These are phyloP conservation scores for Exobasidium cylindrosporum DNA, from an alignment of 1,284 basidiomycete species.

Conservation along the genomic window DNA sequence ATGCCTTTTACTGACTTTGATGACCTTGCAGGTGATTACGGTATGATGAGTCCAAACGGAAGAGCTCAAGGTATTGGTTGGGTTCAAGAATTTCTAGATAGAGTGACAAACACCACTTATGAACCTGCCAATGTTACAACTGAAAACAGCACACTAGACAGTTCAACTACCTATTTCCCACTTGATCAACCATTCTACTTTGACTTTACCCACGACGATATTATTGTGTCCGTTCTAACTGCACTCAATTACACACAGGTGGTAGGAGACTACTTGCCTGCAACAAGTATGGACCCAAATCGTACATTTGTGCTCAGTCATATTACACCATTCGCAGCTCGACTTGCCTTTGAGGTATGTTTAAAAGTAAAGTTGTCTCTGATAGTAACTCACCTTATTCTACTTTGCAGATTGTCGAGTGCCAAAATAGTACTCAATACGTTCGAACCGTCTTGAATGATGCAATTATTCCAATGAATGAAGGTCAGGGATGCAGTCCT, in stretches of 20 bases:
- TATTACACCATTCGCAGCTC: conserved; percentile 40
- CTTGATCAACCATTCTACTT: conserved; percentile 45
- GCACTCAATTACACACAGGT: conserved; percentile 48
- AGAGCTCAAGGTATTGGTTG: conserved; percentile 80
- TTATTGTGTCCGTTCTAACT: conserved; percentile 40
- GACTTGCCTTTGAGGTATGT: conserved; percentile 33
- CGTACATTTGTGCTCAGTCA: conserved; percentile 29
- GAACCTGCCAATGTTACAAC: conserved; percentile 28
- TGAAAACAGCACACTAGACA: conserved; percentile 45
- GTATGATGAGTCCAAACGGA: conserved; percentile 73
- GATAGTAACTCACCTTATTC: neutral
- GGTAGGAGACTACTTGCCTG: conserved; percentile 26
- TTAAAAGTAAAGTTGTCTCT: conserved; percentile 23
- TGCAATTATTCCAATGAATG: conserved; percentile 67
- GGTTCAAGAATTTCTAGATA: conserved; percentile 57
- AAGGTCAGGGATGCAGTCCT: conserved; percentile 15
- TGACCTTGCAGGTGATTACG: conserved; percentile 63
- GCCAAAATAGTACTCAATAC: conserved; percentile 58
- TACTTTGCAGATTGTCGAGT: neutral
- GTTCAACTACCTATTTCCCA: conserved; percentile 38
- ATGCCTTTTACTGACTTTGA: neutral
- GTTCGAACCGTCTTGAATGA: conserved; percentile 82
- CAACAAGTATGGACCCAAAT: conserved; percentile 9
- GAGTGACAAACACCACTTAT: conserved; percentile 33
- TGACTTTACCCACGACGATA: conserved; percentile 49